Evolutionary conservation across 2,329 filamentous ascomycete species (phyloP), one percentile per base, ranked within the genome.

Genomic region (Ilyonectria mors-panacis): DNA sequence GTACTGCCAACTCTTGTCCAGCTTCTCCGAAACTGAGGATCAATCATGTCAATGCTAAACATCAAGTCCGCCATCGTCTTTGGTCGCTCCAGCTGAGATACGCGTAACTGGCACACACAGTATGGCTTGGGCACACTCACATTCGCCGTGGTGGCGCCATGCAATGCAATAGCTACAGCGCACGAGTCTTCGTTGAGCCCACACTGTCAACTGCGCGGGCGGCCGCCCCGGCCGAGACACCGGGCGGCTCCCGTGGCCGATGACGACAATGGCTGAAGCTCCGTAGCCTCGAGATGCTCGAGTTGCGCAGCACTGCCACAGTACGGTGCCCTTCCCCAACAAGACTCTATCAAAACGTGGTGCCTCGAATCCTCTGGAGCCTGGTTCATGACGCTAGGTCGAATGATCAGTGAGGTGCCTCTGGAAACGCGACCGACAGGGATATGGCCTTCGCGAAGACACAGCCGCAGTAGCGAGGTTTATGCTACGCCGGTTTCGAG

Each of bases 261-360:
- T 65, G 62, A 65, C 62, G 62, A 59, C 62, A 59, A 65, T 15
- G 56, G 62, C 48, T 65, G 62, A 59, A 65, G 56, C 33, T 59
- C 37, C 21, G 37, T 50, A 6, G 26, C 8, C 26, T 30, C 10
- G 28, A 33, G 30, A 13, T 30, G 12, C 6, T 48, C 9, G 19
- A 19, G 37, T 28, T 45, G 23, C 21, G 23, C 19, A 57, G 53
- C 53, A 53, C 61, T 53, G 61, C 61, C 54, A 33, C 48, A 12
- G 35, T 44, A 33, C 48, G 7, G 35, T 30, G 17, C 21, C 19
- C 10, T 42, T 42, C 15, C 19, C 19, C 53, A 26, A 19, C 37
- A 26, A 51, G 39, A n/a, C 39, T 17, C 39, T 42, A 42, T 19
- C 39, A 42, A 42, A 42, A 7, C 39, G 39, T 6, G 15, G 15